A percentile compares a stretch with the other conserved stretches of the same genome.
These are phyloP conservation scores for Aspergillus carbonarius DNA, from an alignment of 2,329 filamentous ascomycete genomes.

Conservation along the genomic window DNA sequence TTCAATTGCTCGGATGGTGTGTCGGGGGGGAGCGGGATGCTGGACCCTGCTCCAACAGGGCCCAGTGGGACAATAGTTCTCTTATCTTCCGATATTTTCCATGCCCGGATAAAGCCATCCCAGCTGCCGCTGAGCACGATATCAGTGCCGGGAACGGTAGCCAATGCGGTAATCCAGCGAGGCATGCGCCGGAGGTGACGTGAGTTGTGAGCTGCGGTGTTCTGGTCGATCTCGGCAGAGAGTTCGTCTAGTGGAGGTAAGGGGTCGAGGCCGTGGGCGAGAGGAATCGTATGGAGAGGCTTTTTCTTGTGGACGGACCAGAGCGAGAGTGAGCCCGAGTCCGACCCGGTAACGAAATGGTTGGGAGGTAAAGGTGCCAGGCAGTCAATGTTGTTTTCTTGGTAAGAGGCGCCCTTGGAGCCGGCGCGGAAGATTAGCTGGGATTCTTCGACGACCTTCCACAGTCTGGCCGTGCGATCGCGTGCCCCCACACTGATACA, in stretches of 20 bases:
- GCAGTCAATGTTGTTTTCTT: conserved; percentile 85
- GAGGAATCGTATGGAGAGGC: conserved; percentile 73
- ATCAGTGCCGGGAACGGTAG: conserved; percentile 85
- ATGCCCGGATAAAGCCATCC: conserved; percentile 84
- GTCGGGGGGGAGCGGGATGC: conserved; percentile 19
- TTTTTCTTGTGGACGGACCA: conserved; percentile 97
- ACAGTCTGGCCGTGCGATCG: conserved; percentile 86
- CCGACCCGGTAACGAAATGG: conserved; percentile 90
- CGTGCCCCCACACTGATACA: conserved; percentile 88
- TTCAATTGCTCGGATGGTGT: conserved; percentile 36
- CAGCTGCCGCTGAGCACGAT: conserved; percentile 89
- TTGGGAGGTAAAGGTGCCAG: conserved; percentile 86
- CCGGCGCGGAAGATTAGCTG: conserved; percentile 94
- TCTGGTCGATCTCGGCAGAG: conserved; percentile 68
- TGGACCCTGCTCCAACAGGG: conserved; percentile 52
- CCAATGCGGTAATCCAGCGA: conserved; percentile 85
- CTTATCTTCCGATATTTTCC: conserved; percentile 83
- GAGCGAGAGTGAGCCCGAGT: conserved; percentile 81
- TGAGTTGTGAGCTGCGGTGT: conserved; percentile 48
- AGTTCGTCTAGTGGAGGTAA: conserved; percentile 65
- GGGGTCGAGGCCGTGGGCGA: conserved; percentile 83
- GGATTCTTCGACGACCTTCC: conserved; percentile 95
- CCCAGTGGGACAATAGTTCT: conserved; percentile 72
- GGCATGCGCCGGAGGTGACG: conserved; percentile 61
- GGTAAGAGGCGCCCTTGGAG: conserved; percentile 50